Evolutionary conservation across 495 filamentous ascomycete species (phyloP), one percentile per base, ranked within the genome.

Genomic region (Penicillium paradoxum): DNA sequence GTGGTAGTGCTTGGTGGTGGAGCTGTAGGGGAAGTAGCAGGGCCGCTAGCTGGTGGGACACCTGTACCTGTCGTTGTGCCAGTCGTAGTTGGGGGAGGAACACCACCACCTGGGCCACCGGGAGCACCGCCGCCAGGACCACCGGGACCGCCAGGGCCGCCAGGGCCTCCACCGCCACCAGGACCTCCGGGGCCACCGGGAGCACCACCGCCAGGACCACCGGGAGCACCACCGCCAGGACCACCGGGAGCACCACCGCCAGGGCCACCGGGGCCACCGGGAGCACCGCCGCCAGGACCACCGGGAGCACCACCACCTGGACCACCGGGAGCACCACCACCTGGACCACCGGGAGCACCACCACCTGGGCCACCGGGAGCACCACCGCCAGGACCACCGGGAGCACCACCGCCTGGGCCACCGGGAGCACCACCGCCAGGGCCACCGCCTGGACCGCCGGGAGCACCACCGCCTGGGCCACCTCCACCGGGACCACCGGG

Each of bases 371-470:
- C 24, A 27, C 24, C 24, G 24, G 24, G 24, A 27, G 3, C 24
- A 27, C 24, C 24, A 27, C 24, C 24, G 7, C 24, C 24, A 7
- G 24, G 24, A 27, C 24, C 24, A 27, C 24, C 24, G 24, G 24
- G 24, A 27, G 3, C 24, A 27, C 24, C 24, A 27, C 24, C 24
- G 3, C 24, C 24, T 3, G 24, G 24, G 3, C 24, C 24, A 27
- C 30, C 19, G 15, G 30, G 13, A 29, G 21, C 41, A 25, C 50
- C 34, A 5, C 45, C 53, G n/a, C 45, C 53, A 22, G 45, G 36
- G 11, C 37, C 44, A 32, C 45, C n/a, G 19, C 19, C 42, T 4
- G 25, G 25, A 32, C 29, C 29, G 10, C 29, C 29, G 10, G 29
- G 29, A 32, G 4, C 29, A 32, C 29, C 29, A 32, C 29, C 29